Percentiles rank a stretch among this genome's conserved stretches.
Conservation (phyloP, 306 rosid species). For the Cyclanthera cordifolia region DNA sequence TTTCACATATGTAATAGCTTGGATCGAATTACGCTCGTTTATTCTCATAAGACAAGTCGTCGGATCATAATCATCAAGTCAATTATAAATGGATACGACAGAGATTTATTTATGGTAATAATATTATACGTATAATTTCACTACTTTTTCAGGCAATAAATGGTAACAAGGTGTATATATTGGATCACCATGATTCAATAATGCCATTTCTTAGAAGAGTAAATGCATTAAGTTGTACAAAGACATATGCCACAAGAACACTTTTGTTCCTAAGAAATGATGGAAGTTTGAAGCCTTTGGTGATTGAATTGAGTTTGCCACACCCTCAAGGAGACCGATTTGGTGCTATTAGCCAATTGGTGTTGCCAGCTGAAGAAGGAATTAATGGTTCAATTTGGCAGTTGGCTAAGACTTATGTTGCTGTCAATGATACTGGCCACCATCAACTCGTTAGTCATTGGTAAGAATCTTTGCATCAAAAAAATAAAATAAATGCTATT, state of each 20-base stretch:
- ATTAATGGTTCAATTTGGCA: slow-evolving; percentile 47
- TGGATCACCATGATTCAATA: slow-evolving; percentile 47
- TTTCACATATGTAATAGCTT: too few relatives aligned
- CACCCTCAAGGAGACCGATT: neutral
- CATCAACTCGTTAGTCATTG: slow-evolving; percentile 31
- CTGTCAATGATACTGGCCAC: slow-evolving; percentile 25
- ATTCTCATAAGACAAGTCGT: too few relatives aligned
- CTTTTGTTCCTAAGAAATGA: slow-evolving; percentile 42
- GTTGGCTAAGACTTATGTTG: neutral
- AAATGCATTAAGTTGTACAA: neutral
- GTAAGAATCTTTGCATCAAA: neutral
- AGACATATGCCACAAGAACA: slow-evolving; percentile 25
- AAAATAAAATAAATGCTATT: too few relatives aligned
- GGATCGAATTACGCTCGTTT: too few relatives aligned
- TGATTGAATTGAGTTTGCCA: neutral
- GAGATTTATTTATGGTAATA: too few relatives aligned
- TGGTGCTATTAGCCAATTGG: slow-evolving; percentile 44
- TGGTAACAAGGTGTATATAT: slow-evolving; percentile 37
- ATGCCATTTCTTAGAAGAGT: slow-evolving; percentile 51
- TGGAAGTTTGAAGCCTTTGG: slow-evolving; percentile 26
- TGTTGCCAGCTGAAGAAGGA: slow-evolving; percentile 37
- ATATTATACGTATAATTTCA: too few relatives aligned
- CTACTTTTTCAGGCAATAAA: slow-evolving; percentile 31
- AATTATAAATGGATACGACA: too few relatives aligned
- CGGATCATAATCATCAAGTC: too few relatives aligned